Conservation (phyloP, 73 alveolate genomes). For the Tetrahymena borealis region DNA sequence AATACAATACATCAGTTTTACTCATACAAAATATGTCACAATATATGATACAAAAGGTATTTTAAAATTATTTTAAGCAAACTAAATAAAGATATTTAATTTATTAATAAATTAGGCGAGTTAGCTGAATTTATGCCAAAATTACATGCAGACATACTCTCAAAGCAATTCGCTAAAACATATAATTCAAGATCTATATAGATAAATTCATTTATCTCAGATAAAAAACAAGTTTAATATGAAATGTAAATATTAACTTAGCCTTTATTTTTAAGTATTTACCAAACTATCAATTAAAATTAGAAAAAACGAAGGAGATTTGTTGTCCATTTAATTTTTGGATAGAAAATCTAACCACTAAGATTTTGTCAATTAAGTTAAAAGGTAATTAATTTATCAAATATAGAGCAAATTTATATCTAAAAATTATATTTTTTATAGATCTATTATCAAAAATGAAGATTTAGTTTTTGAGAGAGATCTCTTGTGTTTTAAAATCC, state of each 20-base stretch:
- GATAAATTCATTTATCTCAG: background rate
- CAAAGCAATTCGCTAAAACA: background rate
- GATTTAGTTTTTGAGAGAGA: background rate
- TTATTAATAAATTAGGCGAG: background rate
- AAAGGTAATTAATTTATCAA: background rate
- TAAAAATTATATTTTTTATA: background rate
- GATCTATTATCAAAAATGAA: background rate
- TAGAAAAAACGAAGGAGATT: background rate
- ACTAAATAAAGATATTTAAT: too few relatives aligned
- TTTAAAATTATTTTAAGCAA: background rate
- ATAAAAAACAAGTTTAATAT: background rate
- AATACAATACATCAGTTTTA: background rate
- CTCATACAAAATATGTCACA: background rate
- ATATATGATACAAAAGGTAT: background rate
- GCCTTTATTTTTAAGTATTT: background rate
- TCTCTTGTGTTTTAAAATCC: background rate
- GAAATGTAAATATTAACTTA: background rate
- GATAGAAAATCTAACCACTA: background rate
- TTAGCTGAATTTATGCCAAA: background rate
- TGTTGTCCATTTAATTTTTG: background rate
- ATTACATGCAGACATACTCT: background rate
- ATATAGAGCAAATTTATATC: background rate
- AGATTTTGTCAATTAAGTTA: background rate
- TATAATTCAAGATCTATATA: background rate
- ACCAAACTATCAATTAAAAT: background rate